phyloP scores from a whole-genome alignment of 495 filamentous ascomycete genomes.

The Oleoguttula mirabilis region DNA sequence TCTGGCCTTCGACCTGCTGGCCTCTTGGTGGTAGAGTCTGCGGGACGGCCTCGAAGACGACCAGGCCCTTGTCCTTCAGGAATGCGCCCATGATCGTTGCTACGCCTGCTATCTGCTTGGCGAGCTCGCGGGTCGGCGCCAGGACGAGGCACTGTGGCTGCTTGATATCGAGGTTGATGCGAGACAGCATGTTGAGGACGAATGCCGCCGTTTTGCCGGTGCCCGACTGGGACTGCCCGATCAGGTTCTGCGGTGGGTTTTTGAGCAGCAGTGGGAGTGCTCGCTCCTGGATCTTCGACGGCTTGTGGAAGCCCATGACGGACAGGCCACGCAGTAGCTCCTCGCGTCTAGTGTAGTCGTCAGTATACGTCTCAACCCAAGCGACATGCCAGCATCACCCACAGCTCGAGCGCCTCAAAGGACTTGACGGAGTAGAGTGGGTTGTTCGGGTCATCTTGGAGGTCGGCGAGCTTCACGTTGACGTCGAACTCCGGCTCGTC shows the following conservation, averaged over 20 bases:
- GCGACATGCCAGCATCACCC: too few species aligned
- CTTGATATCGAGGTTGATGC: slow-evolving; percentile 58
- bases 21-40: slow-evolving; percentile 50
- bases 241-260: slow-evolving; percentile 79
- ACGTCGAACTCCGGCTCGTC: slow-evolving; percentile 69
- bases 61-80: slow-evolving; percentile 38
- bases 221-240: slow-evolving; percentile 95
- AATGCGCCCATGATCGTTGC: slow-evolving; percentile 71
- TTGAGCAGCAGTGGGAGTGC: slow-evolving; percentile 76
- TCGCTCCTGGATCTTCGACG: slow-evolving; percentile 92
- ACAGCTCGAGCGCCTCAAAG: slow-evolving; percentile 83
- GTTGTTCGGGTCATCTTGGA: slow-evolving; percentile 75
- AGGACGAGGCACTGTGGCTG: slow-evolving; percentile 77
- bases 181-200: slow-evolving; percentile 76
- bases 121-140: slow-evolving; percentile 87
- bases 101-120: slow-evolving; percentile 84
- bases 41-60: slow-evolving; percentile 69
- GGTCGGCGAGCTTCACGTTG: slow-evolving; percentile 78
- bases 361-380: too few species aligned
- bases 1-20: slow-evolving; percentile 49
- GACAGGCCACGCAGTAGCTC: slow-evolving; percentile 49
- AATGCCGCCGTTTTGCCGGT: slow-evolving; percentile 98
- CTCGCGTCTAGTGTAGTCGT: slow-evolving; percentile 13
- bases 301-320: slow-evolving; percentile 81
- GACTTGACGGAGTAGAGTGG: slow-evolving; percentile 73